Conservation (phyloP, 2,329 filamentous ascomycete species). For the Aspergillus unguis region DNA sequence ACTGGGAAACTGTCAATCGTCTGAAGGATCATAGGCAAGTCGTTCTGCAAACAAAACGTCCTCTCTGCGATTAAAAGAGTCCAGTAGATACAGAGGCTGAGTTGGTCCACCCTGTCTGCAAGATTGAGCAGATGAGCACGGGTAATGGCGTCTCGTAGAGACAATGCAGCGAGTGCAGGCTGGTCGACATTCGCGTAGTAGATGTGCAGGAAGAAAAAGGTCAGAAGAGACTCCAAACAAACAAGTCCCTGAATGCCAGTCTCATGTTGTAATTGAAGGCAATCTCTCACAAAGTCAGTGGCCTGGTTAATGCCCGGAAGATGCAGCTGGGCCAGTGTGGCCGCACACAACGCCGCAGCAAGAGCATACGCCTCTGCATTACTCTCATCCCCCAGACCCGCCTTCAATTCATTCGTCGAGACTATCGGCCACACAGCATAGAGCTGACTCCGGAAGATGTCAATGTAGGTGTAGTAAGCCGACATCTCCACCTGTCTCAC, state of each 20-base stretch:
- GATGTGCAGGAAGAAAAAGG: slow-evolving; percentile 10
- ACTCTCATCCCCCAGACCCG: not conserved
- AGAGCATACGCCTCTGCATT: slow-evolving; percentile 2
- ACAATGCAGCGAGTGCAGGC: slow-evolving; percentile 8
- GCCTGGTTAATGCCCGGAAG: slow-evolving; percentile 1
- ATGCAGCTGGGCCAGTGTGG: slow-evolving; percentile 8
- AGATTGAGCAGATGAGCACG: slow-evolving; percentile 6
- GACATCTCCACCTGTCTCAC: slow-evolving; percentile 2
- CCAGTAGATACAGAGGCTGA: slow-evolving; percentile 9
- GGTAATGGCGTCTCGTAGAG: slow-evolving; percentile 9
- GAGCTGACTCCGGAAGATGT: slow-evolving; percentile 10
- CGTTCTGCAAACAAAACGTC: slow-evolving; percentile 11
- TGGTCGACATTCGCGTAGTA: slow-evolving; percentile 11
- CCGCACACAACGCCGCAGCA: slow-evolving; percentile 9
- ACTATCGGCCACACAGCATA: slow-evolving; percentile 12
- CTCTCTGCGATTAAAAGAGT: slow-evolving; percentile 9
- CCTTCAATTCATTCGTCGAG: slow-evolving; percentile 4
- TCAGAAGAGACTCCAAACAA: slow-evolving; percentile 9
- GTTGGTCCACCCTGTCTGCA: not conserved
- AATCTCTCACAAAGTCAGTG: slow-evolving; percentile 8
- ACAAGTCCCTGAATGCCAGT: not conserved
- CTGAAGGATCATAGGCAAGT: slow-evolving; percentile 8
- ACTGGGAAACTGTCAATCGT: slow-evolving; percentile 7
- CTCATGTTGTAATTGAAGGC: not conserved
- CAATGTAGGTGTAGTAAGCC: slow-evolving; percentile 12